phyloP scores from a whole-genome alignment of 2,329 filamentous ascomycete species.

The Neofusicoccum cordaticola region DNA sequence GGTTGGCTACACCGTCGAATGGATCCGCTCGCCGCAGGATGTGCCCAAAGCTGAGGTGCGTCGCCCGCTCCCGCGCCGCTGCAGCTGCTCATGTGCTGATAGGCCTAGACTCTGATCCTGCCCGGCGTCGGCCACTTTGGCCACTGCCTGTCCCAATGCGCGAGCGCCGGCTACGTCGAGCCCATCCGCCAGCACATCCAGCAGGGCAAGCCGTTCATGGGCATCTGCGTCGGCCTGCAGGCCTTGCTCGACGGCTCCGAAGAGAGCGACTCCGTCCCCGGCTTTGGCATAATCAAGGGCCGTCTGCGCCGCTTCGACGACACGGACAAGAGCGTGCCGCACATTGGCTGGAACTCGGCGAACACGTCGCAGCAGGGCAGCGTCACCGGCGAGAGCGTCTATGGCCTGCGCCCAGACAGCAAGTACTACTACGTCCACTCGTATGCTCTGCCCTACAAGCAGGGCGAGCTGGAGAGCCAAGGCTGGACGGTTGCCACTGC shows the following conservation, averaged over 20 bases:
- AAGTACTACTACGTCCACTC: conserved; percentile 99
- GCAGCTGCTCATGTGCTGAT: conserved; percentile 32
- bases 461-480: conserved; percentile 70
- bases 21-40: conserved; percentile 82
- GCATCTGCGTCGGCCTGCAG: conserved; percentile 92
- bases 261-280: conserved; percentile 69
- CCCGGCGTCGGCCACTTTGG: conserved; percentile 97
- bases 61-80: neutral
- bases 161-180: conserved; percentile 76
- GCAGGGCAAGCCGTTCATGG: conserved; percentile 95
- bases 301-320: conserved; percentile 74
- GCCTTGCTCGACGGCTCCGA: conserved; percentile 82
- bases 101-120: conserved; percentile 77
- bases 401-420: conserved; percentile 72
- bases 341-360: conserved; percentile 98
- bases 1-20: conserved; percentile 87
- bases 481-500: conserved; percentile 94
- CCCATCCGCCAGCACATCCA: conserved; percentile 80
- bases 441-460: conserved; percentile 75
- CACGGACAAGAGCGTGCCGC: conserved; percentile 82
- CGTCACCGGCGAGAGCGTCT: conserved; percentile 58
- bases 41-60: conserved; percentile 78
- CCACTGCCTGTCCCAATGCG: conserved; percentile 85
- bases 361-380: conserved; percentile 53
- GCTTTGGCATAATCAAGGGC: conserved; percentile 72